Evolutionary conservation across 768 basidiomycete genomes (phyloP), one percentile per base, ranked within the genome.

Genomic region (Lactifluus rugatus): DNA sequence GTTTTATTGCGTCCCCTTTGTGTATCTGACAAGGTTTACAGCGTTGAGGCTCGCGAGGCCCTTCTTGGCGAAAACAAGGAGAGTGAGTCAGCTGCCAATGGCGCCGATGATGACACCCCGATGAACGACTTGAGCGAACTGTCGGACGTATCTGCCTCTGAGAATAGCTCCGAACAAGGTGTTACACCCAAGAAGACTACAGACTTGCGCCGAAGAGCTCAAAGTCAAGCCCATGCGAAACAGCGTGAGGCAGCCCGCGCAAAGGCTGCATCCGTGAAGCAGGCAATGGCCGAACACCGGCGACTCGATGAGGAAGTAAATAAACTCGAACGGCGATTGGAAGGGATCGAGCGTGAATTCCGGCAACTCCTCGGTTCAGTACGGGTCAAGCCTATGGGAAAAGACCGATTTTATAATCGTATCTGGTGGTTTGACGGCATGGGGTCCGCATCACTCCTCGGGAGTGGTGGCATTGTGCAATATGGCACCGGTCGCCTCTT

Each of bases 341-440:
- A 93, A 65, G 81, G 78, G 49, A 89, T 95, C 61, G 94, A 97
- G 68, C 85, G 91, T 46, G 95, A 98, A 61, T 99, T 98, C 74
- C 78, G 96, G 62, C 87, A 93, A 69, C 78, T 91, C 49, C 76
- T 92, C 42, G 89, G 91, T 56, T 83, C 86, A 6, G 80, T 93
- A 49, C 80, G 96, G 53, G 85, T 90, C 21, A 88, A 92, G 66
- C 92, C 94, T 1, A 67, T 98, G 51, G 96, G 96, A 14, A 80
- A 81, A 62, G 96, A 99, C 69, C 80, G 96, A 53, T 99, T 97
- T 72, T 88, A 89, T 67, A 95, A 96, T 69, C 83, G 90, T 32
- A 77, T 96, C 58, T 99, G 95, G 95, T 99, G 95, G 95, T 91
- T 97, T 68, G 95, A 99, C 71, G 95, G 95, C 10, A 81, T 93